Base-by-base conservation (phyloP, 306 rosid species). In the Heteromeles arbutifolia region DNA sequence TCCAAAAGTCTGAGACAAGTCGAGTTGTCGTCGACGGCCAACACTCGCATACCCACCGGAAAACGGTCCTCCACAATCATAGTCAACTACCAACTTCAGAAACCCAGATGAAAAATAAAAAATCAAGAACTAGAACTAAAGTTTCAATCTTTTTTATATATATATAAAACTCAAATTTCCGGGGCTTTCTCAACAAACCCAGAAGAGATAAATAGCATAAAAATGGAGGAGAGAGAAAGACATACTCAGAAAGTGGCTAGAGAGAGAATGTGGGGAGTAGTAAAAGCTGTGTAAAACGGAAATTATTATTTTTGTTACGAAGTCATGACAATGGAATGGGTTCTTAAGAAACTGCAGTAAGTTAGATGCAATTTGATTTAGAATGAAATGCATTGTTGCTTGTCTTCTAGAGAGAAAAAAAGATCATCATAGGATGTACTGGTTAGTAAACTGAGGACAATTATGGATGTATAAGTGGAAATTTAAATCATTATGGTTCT, bases 41-140 rank as follows among this genome's bases (percentile, higher is more conserved):
- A 88, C 81, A 94, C 96, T 59, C 89, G 86, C 98, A 94, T 90
- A 52, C 98, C 98, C 62, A 80, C 88, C 5, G 97, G 96, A 79
- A 94, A 94, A 62, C 31, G 76, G 69, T 77, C 68, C 80, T 81
- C 95, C 85, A 81, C 86, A 24, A 74, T 85, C 91, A 88, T 89
- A 25, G 71, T 45, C 65, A 75, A 21, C 53, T 26, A 34, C 39
- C 70, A 81, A 81, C 63, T 72, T 57, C 70, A 74, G 29, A 82
- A 17, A 65, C 84, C 76, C 79, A 80, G 80, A 70, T 29, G 65
- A 78, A 72, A 79, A 79, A 74, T 50, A 65, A 77, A 73, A 84
- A 76, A 84, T 75, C 73, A 84, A 32, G 31, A 34, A 24, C 8
- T 26, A 6, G 14, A 74, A 65, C 81, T 73, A 81, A 84, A 53